Percentiles rank a stretch among this genome's conserved stretches.
Evolutionary conservation across 345 rosid species (phyloP).

Genomic region (Trapa bicornis): DNA sequence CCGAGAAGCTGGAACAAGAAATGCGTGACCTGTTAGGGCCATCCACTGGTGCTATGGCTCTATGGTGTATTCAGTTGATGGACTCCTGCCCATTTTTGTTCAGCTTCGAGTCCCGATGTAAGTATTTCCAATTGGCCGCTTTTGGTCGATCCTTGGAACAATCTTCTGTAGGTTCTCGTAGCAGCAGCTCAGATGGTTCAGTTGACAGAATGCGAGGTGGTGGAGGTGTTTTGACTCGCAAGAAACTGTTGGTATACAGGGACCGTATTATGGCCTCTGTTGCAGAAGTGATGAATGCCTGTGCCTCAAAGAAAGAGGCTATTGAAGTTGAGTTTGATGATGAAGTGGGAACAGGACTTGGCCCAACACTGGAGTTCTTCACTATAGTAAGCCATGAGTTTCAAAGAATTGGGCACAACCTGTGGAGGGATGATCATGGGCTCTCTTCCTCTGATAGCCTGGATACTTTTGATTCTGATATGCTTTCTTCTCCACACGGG

Average conservation of each 20-base stretch:
- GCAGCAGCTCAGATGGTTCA: conserved; percentile 28
- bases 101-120: conserved; percentile 68
- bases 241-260: conserved; percentile 66
- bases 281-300: conserved; percentile 62
- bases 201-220: conserved; percentile 38
- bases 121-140: conserved; percentile 70
- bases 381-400: conserved; percentile 80
- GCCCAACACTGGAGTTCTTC: conserved; percentile 91
- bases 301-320: conserved; percentile 42
- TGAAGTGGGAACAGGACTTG: conserved; percentile 98
- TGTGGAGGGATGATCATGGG: conserved; percentile 75
- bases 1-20: conserved; percentile 92
- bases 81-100: conserved; percentile 78
- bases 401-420: conserved; percentile 59
- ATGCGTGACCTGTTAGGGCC: conserved; percentile 64
- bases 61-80: conserved; percentile 80
- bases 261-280: conserved; percentile 70
- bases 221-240: conserved; percentile 39
- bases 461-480: conserved; percentile 17
- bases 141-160: conserved; percentile 47
- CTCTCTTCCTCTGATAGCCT: conserved; percentile 15
- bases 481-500: conserved; percentile 34
- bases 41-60: conserved; percentile 61
- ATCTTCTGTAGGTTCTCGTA: conserved; percentile 23
- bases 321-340: conserved; percentile 78